Base-by-base conservation (phyloP, 164 flowering plant species). In the Echeveria elegans region DNA sequence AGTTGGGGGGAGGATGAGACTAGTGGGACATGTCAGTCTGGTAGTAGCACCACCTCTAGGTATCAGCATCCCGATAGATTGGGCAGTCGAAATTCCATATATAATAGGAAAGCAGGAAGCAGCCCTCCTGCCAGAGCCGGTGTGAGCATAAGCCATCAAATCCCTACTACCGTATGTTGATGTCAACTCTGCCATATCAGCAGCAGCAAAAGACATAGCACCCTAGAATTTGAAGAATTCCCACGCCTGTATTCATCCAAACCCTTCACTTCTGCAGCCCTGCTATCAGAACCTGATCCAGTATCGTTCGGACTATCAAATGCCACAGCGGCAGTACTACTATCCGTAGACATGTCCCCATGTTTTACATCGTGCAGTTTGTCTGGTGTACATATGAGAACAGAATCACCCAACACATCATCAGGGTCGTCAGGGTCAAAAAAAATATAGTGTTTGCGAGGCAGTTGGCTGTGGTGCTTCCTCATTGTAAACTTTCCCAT, bases 151-250 rank as follows among this genome's bases (percentile, higher is more conserved):
- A n/a, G n/a, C n/a, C n/a, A n/a, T n/a, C n/a, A 82, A 66, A 69
- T 94, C 94, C 81, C 94, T 80, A 68, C 92, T 81, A 63, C 83
- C 82, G 72, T 85, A 82, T 26, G 86, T 83, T 67, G 99, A 81
- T 67, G 92, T 78, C 75, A 88, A 88, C 43, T 96, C 97, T 72
- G 96, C 90, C 96, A 88, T 94, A 16, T 97, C 96, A 75, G 96
- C 97, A 66, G 99, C 96, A 70, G 96, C 97, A 83, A 89, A 94
- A 59, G 96, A 88, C 92, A 91, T 83, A 34, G 87, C 90, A 69
- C 97, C 96, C 83, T 85, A 43, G 99, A 82, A 72, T 85, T 84
- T 72, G 78, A 87, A 67, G 92, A 78, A 73, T 69, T 77, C 23
- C 86, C 82, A 74, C 82, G 75, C 71, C 87, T 73, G 67, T 84